Base-by-base conservation (phyloP, 805 yeast genomes). In the Teunomyces atbi region DNA sequence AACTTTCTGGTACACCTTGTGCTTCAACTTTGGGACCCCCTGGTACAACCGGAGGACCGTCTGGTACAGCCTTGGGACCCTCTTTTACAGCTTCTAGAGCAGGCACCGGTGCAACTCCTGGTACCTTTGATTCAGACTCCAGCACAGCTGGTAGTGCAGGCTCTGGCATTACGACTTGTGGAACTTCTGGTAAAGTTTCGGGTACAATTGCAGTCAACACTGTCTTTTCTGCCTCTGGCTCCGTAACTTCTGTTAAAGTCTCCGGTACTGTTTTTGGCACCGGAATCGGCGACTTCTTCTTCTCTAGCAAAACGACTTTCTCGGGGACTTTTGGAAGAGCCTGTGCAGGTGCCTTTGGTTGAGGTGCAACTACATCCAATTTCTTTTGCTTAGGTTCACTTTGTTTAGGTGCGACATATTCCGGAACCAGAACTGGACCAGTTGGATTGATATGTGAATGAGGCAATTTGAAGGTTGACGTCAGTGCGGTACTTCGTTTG, bases 371-470 rank as follows among this genome's bases (percentile, higher is more conserved):
- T 8, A 8, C 11, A 11, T 23, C 26, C 7, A 7, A 8, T 13
- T 13, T 30, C 4, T 13, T 30, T 13, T 15, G 16, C 10, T 16
- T 30, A 3, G 18, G 18, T 13, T 30, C 33, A 12, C 18, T 13
- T 13, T 6, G 5, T 18, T 7, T 27, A n/a, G 15, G 10, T 2
- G 26, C 15, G 4, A 11, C 8, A 13, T 33, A 12, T 4, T 16
- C n/a, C 5, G 18, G 34, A 21, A n/a, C 32, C n/a, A 11, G 18
- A 7, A 20, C 13, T 20, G 39, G 23, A 7, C 39, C 39, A 11
- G 39, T 21, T 20, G 39, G 39, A n/a, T 36, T 36, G n/a, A 36
- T 36, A 21, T 36, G 39, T 3, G 39, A 36, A 21, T 36, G 39
- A 8, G 39, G 39, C 5, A 36, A 21, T 10, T 36, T 36, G 16